Evolutionary conservation across 1,139 yeast genomes (phyloP).

Genomic region (Geotrichum fermentans): DNA sequence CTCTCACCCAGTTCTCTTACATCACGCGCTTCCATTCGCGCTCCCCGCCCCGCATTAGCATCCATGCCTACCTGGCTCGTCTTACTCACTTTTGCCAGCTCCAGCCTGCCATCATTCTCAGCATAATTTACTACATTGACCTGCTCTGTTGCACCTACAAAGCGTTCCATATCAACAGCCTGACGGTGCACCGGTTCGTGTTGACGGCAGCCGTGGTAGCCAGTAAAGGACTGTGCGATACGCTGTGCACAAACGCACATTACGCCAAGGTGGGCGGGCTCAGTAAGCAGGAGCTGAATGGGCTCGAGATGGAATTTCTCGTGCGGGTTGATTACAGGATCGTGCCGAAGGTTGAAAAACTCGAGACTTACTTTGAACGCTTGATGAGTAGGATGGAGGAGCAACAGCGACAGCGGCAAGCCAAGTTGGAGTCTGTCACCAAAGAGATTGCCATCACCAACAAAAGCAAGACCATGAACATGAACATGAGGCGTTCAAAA

Average conservation of each 20-base stretch:
- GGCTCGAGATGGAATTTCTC: slow-evolving; percentile 83
- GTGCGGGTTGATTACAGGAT: slow-evolving; percentile 74
- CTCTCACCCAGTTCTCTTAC: slow-evolving; percentile 41
- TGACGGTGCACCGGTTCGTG: slow-evolving; percentile 88
- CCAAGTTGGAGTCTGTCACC: too few species aligned
- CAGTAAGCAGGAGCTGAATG: slow-evolving; percentile 74
- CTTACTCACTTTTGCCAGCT: slow-evolving; percentile 78
- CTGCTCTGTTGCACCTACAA: slow-evolving; percentile 73
- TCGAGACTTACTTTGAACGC: slow-evolving; percentile 39
- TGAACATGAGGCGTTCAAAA: too few species aligned
- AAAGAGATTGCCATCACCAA: too few species aligned
- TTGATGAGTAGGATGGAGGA: slow-evolving; percentile 31
- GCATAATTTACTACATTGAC: slow-evolving; percentile 88
- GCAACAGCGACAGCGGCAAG: too few species aligned
- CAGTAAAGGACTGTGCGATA: slow-evolving; percentile 88
- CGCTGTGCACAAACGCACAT: slow-evolving; percentile 88
- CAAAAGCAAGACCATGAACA: too few species aligned
- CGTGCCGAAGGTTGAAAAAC: slow-evolving; percentile 44
- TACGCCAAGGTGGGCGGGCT: slow-evolving; percentile 97
- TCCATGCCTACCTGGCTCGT: slow-evolving; percentile 69
- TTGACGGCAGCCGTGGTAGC: slow-evolving; percentile 89
- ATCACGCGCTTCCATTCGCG: slow-evolving; percentile 90
- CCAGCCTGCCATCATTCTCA: slow-evolving; percentile 73
- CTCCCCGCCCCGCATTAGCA: slow-evolving; percentile 83
- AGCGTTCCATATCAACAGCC: slow-evolving; percentile 75